phyloP scores from a whole-genome alignment of 2,329 filamentous ascomycete genomes.

The Chrysoporthe puriensis region DNA sequence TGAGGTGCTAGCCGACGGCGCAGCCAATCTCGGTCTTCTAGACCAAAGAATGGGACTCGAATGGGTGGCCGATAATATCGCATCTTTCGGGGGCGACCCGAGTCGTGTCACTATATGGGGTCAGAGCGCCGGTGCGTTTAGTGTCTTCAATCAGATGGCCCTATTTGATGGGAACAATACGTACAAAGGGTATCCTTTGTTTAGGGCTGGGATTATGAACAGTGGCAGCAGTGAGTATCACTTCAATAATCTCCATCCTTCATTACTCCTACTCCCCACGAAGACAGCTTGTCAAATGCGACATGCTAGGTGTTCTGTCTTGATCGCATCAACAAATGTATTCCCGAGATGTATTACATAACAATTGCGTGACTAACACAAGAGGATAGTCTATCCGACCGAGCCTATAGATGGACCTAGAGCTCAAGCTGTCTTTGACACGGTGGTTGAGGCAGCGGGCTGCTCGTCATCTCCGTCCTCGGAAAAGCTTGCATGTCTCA shows the following conservation, averaged over 20 bases:
- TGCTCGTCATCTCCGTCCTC: conserved; percentile 49
- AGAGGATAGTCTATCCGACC: conserved; percentile 35
- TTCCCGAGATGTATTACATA: too few relatives aligned
- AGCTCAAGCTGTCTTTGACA: conserved; percentile 58
- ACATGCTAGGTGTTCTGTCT: conserved; percentile 37
- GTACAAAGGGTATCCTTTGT: conserved; percentile 66
- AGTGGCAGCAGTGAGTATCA: conserved; percentile 46
- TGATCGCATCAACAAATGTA: too few relatives aligned
- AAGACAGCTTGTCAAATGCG: too few relatives aligned
- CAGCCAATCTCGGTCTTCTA: conserved; percentile 60
- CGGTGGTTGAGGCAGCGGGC: conserved; percentile 53
- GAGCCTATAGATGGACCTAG: conserved; percentile 58
- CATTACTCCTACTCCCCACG: too few relatives aligned
- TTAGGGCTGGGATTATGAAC: conserved; percentile 68
- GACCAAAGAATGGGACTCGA: conserved; percentile 64
- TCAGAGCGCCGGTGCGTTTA: conserved; percentile 61
- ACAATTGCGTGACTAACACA: too few relatives aligned
- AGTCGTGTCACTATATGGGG: conserved; percentile 68
- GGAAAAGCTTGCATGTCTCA: conserved; percentile 59
- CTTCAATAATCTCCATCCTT: too few relatives aligned
- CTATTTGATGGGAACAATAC: conserved; percentile 64
- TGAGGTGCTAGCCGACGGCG: conserved; percentile 58
- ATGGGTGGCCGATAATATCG: conserved; percentile 68
- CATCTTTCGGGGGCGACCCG: conserved; percentile 67
- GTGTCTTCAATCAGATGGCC: conserved; percentile 64